Conservation (phyloP, 2,329 filamentous ascomycete genomes). For the Didymella sp. region DNA sequence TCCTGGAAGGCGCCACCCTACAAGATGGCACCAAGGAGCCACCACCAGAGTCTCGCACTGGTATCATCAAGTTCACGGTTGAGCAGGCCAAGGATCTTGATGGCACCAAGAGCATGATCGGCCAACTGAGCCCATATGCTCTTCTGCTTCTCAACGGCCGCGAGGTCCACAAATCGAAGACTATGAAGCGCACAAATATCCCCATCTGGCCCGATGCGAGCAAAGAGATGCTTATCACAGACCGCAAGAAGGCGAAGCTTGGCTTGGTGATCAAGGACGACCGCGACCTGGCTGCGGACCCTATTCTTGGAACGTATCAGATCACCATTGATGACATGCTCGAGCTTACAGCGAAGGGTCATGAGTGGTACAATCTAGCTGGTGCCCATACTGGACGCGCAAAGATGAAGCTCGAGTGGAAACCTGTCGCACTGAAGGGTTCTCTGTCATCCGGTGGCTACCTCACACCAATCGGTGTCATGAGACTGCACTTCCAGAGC, state of each 20-base stretch:
- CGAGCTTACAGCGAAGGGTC: conserved; percentile 86
- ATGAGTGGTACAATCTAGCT: conserved; percentile 93
- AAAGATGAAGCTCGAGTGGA: conserved; percentile 94
- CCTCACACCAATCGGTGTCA: conserved; percentile 89
- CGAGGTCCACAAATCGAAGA: conserved; percentile 86
- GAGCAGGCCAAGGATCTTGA: conserved; percentile 98
- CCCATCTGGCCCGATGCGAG: conserved; percentile 93
- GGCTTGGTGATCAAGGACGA: conserved; percentile 96
- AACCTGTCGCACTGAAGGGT: conserved; percentile 86
- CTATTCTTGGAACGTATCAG: conserved; percentile 87
- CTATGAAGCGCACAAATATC: conserved; percentile 95
- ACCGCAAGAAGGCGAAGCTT: conserved; percentile 87
- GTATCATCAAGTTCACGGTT: conserved; percentile 90
- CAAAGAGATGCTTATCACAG: conserved; percentile 94
- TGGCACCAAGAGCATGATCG: conserved; percentile 87
- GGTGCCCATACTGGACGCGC: conserved; percentile 82
- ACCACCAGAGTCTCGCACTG: conserved; percentile 87
- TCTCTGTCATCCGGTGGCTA: conserved; percentile 83
- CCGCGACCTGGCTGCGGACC: conserved; percentile 81
- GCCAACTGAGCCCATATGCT: conserved; percentile 89
- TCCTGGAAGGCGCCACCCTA: conserved; percentile 74
- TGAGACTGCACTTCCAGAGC: conserved; percentile 89
- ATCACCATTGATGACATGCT: conserved; percentile 95
- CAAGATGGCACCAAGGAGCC: conserved; percentile 80
- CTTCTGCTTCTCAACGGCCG: conserved; percentile 89